These are phyloP conservation scores for Penicillium waksmanii DNA, from an alignment of 495 filamentous ascomycete genomes.

Conservation along the genomic window DNA sequence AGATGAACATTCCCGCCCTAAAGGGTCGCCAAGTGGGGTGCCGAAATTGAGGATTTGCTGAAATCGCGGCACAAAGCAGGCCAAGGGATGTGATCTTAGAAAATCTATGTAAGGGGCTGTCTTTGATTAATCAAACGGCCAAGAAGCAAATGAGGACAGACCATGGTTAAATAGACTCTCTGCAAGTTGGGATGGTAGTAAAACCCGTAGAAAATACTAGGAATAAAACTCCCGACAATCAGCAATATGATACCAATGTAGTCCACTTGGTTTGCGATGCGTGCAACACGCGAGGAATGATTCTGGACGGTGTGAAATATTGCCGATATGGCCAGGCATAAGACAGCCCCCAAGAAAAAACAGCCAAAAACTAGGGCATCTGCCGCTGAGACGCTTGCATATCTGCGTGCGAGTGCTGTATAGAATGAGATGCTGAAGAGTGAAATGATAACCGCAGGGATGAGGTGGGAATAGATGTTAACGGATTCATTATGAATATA, in stretches of 20 bases:
- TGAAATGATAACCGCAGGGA: too few relatives aligned
- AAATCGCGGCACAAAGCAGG: neutral
- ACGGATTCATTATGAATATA: too few relatives aligned
- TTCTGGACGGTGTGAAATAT: neutral
- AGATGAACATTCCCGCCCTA: neutral
- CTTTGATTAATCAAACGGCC: too few relatives aligned
- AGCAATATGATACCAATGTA: neutral
- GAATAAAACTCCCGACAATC: neutral
- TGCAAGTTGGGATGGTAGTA: neutral
- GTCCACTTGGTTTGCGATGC: neutral
- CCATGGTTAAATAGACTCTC: neutral
- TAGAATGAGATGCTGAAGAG: too few relatives aligned
- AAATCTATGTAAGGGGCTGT: neutral
- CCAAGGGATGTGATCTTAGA: neutral
- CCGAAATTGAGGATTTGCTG: neutral
- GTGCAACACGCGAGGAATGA: neutral
- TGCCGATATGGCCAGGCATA: too few relatives aligned
- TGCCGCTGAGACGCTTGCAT: too few relatives aligned
- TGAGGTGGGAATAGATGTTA: too few relatives aligned
- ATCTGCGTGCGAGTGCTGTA: too few relatives aligned
- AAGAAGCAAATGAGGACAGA: neutral
- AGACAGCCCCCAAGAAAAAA: too few relatives aligned
- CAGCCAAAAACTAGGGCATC: too few relatives aligned
- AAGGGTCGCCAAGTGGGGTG: conserved; percentile 1
- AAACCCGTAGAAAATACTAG: neutral